Conservation (phyloP, 2,329 filamentous ascomycete species). For the Diplodia intermedia region DNA sequence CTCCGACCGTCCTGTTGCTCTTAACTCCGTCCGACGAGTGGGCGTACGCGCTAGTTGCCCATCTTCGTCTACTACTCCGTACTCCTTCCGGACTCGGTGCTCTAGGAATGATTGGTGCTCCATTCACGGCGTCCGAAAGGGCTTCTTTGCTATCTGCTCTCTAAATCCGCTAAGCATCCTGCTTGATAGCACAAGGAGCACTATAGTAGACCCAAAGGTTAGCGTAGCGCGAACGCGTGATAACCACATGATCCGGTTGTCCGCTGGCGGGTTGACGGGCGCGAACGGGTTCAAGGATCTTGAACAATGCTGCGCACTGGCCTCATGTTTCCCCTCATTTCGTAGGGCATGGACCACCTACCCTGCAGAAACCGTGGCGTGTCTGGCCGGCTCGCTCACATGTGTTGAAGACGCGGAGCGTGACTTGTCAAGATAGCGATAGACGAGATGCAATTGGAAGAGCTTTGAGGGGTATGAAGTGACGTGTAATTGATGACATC, state of each 20-base stretch:
- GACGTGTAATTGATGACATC: conserved; percentile 23
- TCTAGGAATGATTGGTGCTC: not conserved
- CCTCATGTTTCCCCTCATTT: conserved; percentile 27
- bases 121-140: not conserved
- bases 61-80: not conserved
- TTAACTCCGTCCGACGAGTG: not conserved
- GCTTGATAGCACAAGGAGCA: not conserved
- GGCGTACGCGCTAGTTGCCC: not conserved
- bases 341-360: conserved; percentile 15
- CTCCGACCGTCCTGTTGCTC: not conserved
- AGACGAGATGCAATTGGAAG: not conserved
- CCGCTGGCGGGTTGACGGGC: conserved; percentile 11
- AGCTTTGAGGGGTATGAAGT: not conserved
- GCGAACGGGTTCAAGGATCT: not conserved
- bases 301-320: not conserved
- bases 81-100: not conserved
- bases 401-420: not conserved
- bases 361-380: conserved; percentile 4
- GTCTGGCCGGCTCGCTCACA: not conserved
- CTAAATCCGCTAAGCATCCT: not conserved
- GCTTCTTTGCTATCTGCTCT: not conserved
- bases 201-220: not conserved
- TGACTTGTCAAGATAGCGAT: not conserved
- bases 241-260: conserved; percentile 7
- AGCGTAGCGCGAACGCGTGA: not conserved